Percentiles rank a stretch among this genome's conserved stretches.
phyloP scores from a whole-genome alignment of 805 yeast species.

The Candida morakotiae region DNA sequence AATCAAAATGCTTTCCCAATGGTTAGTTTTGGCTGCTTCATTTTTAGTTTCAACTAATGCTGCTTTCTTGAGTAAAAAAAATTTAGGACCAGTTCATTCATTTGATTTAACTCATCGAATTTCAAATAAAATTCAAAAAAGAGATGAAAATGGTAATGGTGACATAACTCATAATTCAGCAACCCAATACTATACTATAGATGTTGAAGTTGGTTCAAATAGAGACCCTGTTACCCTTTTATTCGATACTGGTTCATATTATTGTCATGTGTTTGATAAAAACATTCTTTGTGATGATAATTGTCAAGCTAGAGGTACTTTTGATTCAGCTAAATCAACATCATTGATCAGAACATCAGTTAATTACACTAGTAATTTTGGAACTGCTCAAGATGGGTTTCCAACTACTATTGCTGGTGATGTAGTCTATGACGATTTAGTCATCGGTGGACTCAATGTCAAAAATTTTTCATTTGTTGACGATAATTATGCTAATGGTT shows the following conservation, averaged over 20 bases:
- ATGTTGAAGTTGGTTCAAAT: conserved; percentile 1
- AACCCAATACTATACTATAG: not conserved
- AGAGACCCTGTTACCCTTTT: not conserved
- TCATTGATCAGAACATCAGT: not conserved
- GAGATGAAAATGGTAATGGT: too few species aligned
- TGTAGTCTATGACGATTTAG: not conserved
- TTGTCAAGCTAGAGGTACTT: not conserved
- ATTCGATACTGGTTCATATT: conserved; percentile 1
- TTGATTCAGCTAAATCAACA: not conserved
- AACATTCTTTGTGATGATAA: not conserved
- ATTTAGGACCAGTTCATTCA: too few species aligned
- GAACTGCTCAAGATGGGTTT: not conserved
- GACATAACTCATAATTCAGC: too few species aligned
- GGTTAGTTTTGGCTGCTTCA: too few species aligned
- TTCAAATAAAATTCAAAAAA: too few species aligned
- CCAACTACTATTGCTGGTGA: not conserved
- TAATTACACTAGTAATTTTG: not conserved
- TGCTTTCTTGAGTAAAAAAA: too few species aligned
- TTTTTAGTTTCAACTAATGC: too few species aligned
- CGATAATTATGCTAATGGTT: not conserved
- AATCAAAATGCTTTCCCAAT: too few species aligned
- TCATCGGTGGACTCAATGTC: not conserved
- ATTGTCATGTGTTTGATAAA: not conserved
- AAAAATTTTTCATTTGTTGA: not conserved
- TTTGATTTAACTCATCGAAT: too few species aligned